Conservation (phyloP, 1,284 basidiomycete species). For the Heterobasidion annosum region DNA sequence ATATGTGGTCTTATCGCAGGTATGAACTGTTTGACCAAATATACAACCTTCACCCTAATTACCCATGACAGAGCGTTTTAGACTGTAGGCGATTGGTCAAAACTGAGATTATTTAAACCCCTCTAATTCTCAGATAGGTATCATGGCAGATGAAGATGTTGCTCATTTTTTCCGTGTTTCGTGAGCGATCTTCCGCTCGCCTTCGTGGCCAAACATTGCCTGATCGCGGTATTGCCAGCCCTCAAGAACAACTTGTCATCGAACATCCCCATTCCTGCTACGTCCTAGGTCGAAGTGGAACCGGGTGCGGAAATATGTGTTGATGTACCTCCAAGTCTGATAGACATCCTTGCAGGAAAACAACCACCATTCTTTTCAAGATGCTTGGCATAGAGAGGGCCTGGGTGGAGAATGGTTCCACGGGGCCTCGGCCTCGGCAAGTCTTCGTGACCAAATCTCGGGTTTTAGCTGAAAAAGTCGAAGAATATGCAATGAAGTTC, state of each 20-base stretch:
- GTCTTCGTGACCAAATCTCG: conserved; percentile 59
- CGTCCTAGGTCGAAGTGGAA: conserved; percentile 62
- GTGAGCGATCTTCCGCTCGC: conserved; percentile 17
- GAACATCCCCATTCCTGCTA: conserved; percentile 50
- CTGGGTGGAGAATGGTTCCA: conserved; percentile 23
- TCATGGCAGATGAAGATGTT: conserved; percentile 27
- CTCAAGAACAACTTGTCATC: conserved; percentile 44
- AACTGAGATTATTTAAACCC: no score
- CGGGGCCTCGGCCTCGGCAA: conserved; percentile 39
- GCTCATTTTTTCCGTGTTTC: conserved; percentile 36
- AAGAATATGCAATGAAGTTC: conserved; percentile 44
- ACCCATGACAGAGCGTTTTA: background rate
- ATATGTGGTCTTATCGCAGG: conserved; percentile 9
- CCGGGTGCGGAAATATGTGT: conserved; percentile 31
- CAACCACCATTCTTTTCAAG: conserved; percentile 58
- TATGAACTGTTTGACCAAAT: background rate
- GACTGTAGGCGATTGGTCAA: background rate
- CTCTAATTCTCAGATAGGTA: conserved; percentile 14
- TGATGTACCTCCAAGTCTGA: background rate
- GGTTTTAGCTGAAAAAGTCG: conserved; percentile 46
- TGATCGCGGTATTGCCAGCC: conserved; percentile 20
- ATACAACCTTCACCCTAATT: background rate
- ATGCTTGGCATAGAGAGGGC: conserved; percentile 49
- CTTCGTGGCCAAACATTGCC: no score
- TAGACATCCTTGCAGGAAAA: conserved; percentile 36